These are phyloP conservation scores for Cladophialophora yegresii DNA, from an alignment of 2,329 filamentous ascomycete genomes.

Conservation along the genomic window DNA sequence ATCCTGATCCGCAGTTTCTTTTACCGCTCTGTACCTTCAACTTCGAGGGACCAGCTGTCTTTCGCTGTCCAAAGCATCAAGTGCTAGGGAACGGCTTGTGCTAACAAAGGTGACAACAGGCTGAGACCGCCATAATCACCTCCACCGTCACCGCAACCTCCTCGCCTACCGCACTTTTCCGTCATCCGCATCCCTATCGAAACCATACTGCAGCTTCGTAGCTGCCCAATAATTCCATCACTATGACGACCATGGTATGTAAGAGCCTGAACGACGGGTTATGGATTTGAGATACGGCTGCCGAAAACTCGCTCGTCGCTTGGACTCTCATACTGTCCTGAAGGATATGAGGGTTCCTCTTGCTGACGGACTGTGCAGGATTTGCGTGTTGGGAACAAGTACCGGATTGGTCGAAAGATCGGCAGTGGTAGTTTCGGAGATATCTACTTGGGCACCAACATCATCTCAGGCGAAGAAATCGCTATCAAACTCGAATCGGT, in stretches of 20 bases:
- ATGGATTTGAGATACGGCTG: not conserved
- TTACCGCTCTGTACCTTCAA: not conserved
- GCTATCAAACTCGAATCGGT: conserved; percentile 99
- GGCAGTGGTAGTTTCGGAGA: conserved; percentile 97
- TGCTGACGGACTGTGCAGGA: conserved; percentile 61
- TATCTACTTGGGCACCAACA: conserved; percentile 98
- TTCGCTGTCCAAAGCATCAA: not conserved
- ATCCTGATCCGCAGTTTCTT: not conserved
- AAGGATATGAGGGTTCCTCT: not conserved
- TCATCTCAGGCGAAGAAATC: conserved; percentile 98
- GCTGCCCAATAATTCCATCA: conserved; percentile 38
- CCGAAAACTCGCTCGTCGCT: conserved; percentile 14
- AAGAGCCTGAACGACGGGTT: conserved; percentile 8
- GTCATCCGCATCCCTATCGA: not conserved
- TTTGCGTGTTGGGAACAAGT: conserved; percentile 98
- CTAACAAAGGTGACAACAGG: conserved; percentile 33
- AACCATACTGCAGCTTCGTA: conserved; percentile 16
- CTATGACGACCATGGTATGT: conserved; percentile 66
- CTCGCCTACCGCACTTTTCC: conserved; percentile 5
- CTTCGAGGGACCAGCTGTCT: not conserved
- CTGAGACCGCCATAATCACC: conserved; percentile 29
- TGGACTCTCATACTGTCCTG: not conserved
- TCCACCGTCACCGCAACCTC: conserved; percentile 15
- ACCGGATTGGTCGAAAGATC: conserved; percentile 99
- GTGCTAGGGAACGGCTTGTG: conserved; percentile 1